Evolutionary conservation across 371 early-diverging fungal genomes (phyloP), one percentile per base, ranked within the genome.

Genomic region (Cokeromyces recurvatus): DNA sequence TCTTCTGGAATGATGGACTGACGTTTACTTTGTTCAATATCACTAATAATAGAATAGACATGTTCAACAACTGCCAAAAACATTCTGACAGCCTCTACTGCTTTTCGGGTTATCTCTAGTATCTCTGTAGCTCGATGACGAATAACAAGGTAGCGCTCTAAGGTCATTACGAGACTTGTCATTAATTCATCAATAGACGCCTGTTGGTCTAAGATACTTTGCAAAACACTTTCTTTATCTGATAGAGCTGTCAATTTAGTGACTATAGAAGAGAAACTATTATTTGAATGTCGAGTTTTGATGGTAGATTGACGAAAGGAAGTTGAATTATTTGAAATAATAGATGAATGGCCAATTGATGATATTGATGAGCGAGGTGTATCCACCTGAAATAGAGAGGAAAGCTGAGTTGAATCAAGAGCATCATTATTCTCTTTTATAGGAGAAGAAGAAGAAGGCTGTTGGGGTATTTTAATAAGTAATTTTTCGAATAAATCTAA

Each of bases 21-120:
- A 17, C 47, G 57, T 19, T 35, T 34, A n/a, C 60, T 62, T 32
- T 66, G 59, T 27, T 59, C 71, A 9, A 63, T 36, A 8, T 69
- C 66, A 2, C 57, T 66, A 5, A 71, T 42, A 37, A 53, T 62
- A 3, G 69, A 66, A 36, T 65, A 73, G 5, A 69, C 64, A 40
- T 66, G 66, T 25, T 74, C 75, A 11, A 66, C 62, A 1, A 74
- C 56, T 0, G 66, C 56, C 21, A 74, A 48, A 29, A 68, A 71
- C 6, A 50, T 58, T 14, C 66, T 64, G 9, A 71, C 64, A 9
- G 71, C 54, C 16, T 71, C 71, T 0, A 74, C 66, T 10, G 61
- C 63, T 43, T 68, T 66, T 8, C 71, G 55, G 5, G 75, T 68
- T 9, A 57, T 68, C 27, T 75, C 76, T 8, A 68, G 39, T 57